Base-by-base conservation (phyloP, 495 filamentous ascomycete genomes). In the Pyrenula aspistea region DNA sequence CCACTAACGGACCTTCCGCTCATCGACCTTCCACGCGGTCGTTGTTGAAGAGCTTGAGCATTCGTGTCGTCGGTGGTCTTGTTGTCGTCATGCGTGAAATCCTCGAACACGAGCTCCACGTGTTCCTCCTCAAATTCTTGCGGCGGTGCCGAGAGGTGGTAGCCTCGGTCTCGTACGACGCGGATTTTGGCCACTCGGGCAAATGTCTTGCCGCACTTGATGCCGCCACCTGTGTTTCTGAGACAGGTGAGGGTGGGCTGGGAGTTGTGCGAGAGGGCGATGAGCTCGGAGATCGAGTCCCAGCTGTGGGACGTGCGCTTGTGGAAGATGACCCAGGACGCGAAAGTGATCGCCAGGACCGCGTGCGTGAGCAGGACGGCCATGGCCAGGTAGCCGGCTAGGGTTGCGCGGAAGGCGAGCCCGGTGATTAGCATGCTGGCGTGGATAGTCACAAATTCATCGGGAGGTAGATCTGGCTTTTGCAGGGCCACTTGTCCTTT, bases 81-180 rank as follows among this genome's bases (percentile, higher is more conserved):
- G n/a, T n/a, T n/a, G n/a, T n/a, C n/a, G n/a, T n/a, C n/a, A n/a
- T n/a, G n/a, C n/a, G n/a, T n/a, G n/a, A n/a, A n/a, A n/a, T n/a
- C 53, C 2, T 58, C 56, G 24, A 61, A 61, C 12, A 61, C 21
- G 15, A 61, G 36, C 19, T 61, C 59, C 21, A 55, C 56, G 20
- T 54, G 59, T 25, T 56, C 55, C 15, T 57, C 36, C 36, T 53
- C 10, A 8, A 22, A 4, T 42, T 4, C 4, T 42, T 42, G 31
- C 4, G 31, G 31, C 4, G 31, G 31, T n/a, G n/a, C n/a, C n/a
- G n/a, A n/a, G n/a, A n/a, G n/a, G n/a, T n/a, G 53, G 12, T 24
- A 24, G 21, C 20, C 21, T 15, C 51, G 49, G 2, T 25, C 25
- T 19, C 36, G 49, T 12, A 19, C 49, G 10, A 57, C 51, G 2